Conservation (phyloP, 2,329 filamentous ascomycete species). For the Pseudocercospora musae region DNA sequence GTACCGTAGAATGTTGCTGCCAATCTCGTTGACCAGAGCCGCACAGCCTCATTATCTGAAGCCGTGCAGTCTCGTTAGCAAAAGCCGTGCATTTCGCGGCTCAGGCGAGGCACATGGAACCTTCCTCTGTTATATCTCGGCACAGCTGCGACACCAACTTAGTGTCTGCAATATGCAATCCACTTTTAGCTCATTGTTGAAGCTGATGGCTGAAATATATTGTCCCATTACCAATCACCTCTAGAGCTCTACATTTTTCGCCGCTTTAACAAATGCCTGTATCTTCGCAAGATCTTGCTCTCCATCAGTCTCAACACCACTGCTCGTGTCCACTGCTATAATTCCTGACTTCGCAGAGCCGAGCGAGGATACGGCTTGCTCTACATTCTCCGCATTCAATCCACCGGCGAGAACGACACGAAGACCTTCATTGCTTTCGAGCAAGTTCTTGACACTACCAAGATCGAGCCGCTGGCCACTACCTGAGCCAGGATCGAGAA, state of each 20-base stretch:
- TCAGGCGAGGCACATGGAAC: too few species aligned
- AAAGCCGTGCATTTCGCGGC: not conserved
- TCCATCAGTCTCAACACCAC: constrained; percentile 83
- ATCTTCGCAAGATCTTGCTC: constrained; percentile 81
- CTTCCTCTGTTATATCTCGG: not conserved
- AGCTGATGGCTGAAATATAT: too few species aligned
- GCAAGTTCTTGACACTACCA: constrained; percentile 61
- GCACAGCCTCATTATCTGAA: not conserved
- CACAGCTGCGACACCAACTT: not conserved
- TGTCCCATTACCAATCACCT: not conserved
- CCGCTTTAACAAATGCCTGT: constrained; percentile 70
- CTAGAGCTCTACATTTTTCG: constrained; percentile 50
- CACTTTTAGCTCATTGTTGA: too few species aligned
- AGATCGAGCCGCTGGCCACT: constrained; percentile 76
- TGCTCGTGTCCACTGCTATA: constrained; percentile 86
- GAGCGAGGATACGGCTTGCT: constrained; percentile 60
- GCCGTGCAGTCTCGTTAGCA: not conserved
- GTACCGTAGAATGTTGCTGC: too few species aligned
- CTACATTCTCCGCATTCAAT: constrained; percentile 74
- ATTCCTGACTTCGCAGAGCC: constrained; percentile 60
- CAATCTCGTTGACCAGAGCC: not conserved
- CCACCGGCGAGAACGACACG: constrained; percentile 82
- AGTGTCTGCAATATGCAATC: too few species aligned
- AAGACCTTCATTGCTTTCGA: constrained; percentile 68
- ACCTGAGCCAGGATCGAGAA: constrained; percentile 82